These are phyloP conservation scores for Colletotrichum coccodes DNA, from an alignment of 2,329 filamentous ascomycete species.

Conservation along the genomic window DNA sequence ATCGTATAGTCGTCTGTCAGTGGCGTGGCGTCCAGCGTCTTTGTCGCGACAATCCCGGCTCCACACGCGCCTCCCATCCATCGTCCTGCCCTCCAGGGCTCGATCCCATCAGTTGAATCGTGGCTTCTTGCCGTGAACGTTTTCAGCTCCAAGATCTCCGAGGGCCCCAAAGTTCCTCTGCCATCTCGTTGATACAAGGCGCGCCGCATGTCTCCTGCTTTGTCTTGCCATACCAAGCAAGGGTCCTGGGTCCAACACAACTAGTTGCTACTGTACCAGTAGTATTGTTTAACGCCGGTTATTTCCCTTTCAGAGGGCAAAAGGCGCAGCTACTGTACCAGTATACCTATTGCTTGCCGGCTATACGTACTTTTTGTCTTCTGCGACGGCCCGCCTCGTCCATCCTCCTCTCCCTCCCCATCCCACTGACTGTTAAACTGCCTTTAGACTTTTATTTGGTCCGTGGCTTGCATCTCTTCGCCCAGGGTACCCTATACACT, in stretches of 20 bases:
- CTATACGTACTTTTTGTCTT: not conserved
- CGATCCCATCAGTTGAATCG: not conserved
- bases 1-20: too few species aligned
- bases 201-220: not conserved
- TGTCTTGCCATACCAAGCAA: not conserved
- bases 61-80: too few species aligned
- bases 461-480: not conserved
- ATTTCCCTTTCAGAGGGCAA: too few species aligned
- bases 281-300: too few species aligned
- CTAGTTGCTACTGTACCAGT: not conserved
- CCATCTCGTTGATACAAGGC: not conserved
- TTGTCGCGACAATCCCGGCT: too few species aligned
- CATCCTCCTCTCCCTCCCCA: not conserved
- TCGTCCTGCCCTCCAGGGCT: not conserved
- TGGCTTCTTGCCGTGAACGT: not conserved
- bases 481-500: slow-evolving; percentile 1
- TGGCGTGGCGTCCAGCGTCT: too few species aligned
- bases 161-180: not conserved
- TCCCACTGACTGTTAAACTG: not conserved
- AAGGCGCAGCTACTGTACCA: not conserved
- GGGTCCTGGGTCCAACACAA: too few species aligned
- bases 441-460: not conserved
- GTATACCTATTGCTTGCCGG: too few species aligned
- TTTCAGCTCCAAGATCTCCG: not conserved
- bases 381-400: not conserved